Base-by-base conservation (phyloP, 2,329 filamentous ascomycete species). In the Macrophomina pseudophaseolina region DNA sequence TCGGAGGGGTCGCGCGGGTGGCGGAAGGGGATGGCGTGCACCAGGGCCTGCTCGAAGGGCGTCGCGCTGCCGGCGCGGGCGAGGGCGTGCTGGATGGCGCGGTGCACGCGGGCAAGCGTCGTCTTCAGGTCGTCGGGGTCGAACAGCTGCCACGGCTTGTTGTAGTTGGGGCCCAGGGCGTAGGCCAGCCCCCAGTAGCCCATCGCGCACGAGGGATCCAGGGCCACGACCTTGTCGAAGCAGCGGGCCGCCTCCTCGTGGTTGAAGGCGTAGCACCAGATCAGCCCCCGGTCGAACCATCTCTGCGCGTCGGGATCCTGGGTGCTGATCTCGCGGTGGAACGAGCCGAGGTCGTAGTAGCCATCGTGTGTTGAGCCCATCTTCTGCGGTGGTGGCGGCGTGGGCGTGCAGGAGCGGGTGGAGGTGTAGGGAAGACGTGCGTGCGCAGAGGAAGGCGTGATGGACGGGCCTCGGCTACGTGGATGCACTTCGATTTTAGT, bases 231-330 rank as follows among this genome's bases (percentile, higher is more conserved):
- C 8, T 80, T 79, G 71, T 88, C 80, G 71, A 91, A 92, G 77
- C 90, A 92, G 48, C 78, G 79, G 4, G 83, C 84, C 0, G 89
- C 86, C 74, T 93, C 91, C 70, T 90, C 88, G 72, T 93, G 90
- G 73, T 93, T 92, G 80, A 94, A 94, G 28, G 82, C 89, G 75
- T 90, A 93, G 51, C 83, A 84, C 91, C 91, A 93, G 28, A 88
- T 81, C n/a, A 93, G 79, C 2, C 90, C 91, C 3, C 90, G 86
- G 73, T 90, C 82, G 74, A 91, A 92, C 91, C 91, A 93, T 6
- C 71, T 79, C 72, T 91, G 87, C 1, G 88, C 83, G 53, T 82
- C 80, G 3, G 74, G 51, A 71, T 74, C 86, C 16, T 71, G 75
- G 0, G 88, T 88, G 42, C 78, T 87, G 53, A 92, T 80, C 2